phyloP scores from a whole-genome alignment of 2,329 filamentous ascomycete species.

The Sarocladium kiliense region DNA sequence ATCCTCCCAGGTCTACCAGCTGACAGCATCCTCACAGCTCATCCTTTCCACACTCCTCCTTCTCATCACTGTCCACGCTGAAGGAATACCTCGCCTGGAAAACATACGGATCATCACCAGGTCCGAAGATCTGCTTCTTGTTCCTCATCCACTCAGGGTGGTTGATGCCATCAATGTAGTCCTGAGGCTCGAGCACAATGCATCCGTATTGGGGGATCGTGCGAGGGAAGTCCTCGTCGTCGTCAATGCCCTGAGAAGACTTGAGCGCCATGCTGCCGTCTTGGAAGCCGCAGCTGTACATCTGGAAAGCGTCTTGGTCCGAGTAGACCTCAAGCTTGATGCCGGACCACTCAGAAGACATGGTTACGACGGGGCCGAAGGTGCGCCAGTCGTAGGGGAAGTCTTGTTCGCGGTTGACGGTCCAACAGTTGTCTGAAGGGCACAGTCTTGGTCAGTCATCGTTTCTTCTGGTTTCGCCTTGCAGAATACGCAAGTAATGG shows the following conservation, averaged over 20 bases:
- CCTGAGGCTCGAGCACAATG: slow-evolving; percentile 85
- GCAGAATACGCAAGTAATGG: too few species aligned
- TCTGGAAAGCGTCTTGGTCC: slow-evolving; percentile 82
- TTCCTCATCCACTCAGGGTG: slow-evolving; percentile 78
- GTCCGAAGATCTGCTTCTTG: slow-evolving; percentile 53
- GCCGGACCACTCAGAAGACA: slow-evolving; percentile 71
- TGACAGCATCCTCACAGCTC: neutral
- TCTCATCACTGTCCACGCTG: slow-evolving; percentile 35
- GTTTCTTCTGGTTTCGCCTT: neutral
- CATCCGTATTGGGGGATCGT: slow-evolving; percentile 74
- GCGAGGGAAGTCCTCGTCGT: slow-evolving; percentile 48
- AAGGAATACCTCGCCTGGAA: slow-evolving; percentile 58
- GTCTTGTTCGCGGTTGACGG: slow-evolving; percentile 56
- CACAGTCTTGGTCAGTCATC: slow-evolving; percentile 10
- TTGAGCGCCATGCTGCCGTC: slow-evolving; percentile 69
- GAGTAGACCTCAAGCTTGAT: slow-evolving; percentile 77
- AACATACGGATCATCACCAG: slow-evolving; percentile 56
- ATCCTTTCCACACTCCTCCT: slow-evolving; percentile 9
- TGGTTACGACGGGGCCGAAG: slow-evolving; percentile 54
- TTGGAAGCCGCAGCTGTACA: slow-evolving; percentile 78
- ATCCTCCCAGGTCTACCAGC: neutral
- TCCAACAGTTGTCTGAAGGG: slow-evolving; percentile 57
- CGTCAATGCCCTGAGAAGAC: slow-evolving; percentile 59
- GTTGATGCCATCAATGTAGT: slow-evolving; percentile 93
- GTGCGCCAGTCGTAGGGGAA: slow-evolving; percentile 60